Conservation (phyloP, 345 rosid species). For the Excoecaria agallocha region DNA sequence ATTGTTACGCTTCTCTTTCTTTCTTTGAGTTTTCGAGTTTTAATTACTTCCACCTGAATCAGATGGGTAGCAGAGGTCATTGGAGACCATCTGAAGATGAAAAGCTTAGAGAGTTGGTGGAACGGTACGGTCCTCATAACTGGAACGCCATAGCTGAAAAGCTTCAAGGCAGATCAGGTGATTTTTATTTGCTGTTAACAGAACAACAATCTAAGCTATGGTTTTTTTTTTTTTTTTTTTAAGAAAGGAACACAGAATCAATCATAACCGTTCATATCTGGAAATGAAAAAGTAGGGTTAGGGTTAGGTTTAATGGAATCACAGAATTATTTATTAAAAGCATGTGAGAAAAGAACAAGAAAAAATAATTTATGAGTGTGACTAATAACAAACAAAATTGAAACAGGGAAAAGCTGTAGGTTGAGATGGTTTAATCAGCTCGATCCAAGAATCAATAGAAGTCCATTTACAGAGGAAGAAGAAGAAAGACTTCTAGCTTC, state of each 20-base stretch:
- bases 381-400: neutral
- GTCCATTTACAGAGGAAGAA: constrained; percentile 88
- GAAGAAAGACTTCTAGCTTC: constrained; percentile 76
- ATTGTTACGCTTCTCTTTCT: neutral
- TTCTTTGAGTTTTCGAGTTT: neutral
- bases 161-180: constrained; percentile 41
- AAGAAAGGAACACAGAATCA: too few species aligned
- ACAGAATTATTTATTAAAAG: too few species aligned
- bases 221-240: neutral
- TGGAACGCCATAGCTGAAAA: constrained; percentile 42
- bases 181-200: neutral
- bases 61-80: constrained; percentile 35
- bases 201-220: too few species aligned
- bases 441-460: constrained; percentile 84
- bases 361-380: too few species aligned
- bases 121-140: constrained; percentile 38
- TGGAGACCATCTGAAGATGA: constrained; percentile 44
- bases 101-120: constrained; percentile 34
- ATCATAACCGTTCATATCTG: neutral
- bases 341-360: too few species aligned
- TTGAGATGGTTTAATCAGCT: constrained; percentile 95
- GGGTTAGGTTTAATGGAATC: neutral
- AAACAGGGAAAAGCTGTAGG: constrained; percentile 86
- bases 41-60: neutral
- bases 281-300: neutral